Conservation (phyloP, 2,329 filamentous ascomycete species). For the Phoma sp. region DNA sequence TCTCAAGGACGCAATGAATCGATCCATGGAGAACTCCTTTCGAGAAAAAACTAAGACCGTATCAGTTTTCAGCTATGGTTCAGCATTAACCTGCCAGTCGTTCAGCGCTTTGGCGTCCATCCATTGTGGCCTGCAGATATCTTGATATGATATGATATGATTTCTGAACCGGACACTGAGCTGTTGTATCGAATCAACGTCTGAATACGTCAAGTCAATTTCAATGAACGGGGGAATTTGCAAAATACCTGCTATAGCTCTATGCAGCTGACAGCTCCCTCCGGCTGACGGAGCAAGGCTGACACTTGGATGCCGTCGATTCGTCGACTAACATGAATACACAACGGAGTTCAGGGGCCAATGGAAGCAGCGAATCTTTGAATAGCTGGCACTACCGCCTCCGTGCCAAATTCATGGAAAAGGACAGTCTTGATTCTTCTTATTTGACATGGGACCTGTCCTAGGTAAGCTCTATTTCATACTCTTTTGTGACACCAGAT, state of each 20-base stretch:
- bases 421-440: neutral
- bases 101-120: neutral
- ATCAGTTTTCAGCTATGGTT: neutral
- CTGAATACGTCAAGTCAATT: neutral
- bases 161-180: neutral
- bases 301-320: conserved; percentile 5
- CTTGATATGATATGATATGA: neutral
- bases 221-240: too few relatives aligned
- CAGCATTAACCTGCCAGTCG: neutral
- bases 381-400: conserved; percentile 11
- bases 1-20: neutral
- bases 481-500: neutral
- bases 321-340: neutral
- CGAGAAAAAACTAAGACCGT: neutral
- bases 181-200: neutral
- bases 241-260: neutral
- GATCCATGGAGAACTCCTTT: neutral
- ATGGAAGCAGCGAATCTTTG: conserved; percentile 5
- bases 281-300: conserved; percentile 11
- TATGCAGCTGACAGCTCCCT: conserved; percentile 14
- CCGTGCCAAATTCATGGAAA: neutral
- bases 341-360: conserved; percentile 8
- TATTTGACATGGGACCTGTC: neutral
- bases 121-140: neutral
- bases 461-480: neutral